These are phyloP conservation scores for Marchantia polymorpha DNA, from an alignment of 225 moss, liverwort and hornwort genomes.

Conservation along the genomic window DNA sequence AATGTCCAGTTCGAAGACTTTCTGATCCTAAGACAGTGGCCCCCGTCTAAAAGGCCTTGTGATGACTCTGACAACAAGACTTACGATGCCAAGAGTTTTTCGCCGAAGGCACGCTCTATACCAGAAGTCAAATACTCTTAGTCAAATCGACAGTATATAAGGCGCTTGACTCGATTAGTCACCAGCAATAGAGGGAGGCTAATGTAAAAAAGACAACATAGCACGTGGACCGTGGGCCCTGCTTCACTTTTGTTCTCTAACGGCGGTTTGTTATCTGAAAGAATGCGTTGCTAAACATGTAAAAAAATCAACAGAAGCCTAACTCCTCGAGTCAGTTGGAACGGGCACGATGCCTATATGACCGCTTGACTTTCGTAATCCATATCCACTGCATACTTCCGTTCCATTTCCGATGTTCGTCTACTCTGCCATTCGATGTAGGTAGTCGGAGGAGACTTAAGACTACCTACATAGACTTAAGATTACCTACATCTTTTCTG, in stretches of 20 bases:
- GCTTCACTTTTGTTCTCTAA: not conserved
- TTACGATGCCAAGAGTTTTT: not conserved
- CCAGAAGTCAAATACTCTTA: no score
- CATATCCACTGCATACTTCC: not conserved
- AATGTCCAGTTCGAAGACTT: not conserved
- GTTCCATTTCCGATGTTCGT: not conserved
- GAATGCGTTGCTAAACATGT: not conserved
- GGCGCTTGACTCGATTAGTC: not conserved
- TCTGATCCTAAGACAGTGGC: not conserved
- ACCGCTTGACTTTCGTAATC: not conserved
- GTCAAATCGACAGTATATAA: no score
- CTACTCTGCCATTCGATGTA: not conserved
- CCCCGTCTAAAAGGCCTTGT: not conserved
- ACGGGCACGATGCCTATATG: not conserved
- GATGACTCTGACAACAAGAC: not conserved
- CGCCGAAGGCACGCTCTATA: not conserved
- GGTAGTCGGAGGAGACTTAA: no score
- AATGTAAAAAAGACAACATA: not conserved
- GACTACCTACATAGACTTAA: no score
- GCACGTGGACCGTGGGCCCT: not conserved
- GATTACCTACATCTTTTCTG: no score
- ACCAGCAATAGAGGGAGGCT: not conserved
- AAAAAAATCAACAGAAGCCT: not conserved
- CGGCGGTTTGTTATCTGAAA: not conserved
- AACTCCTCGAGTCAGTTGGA: not conserved